Percentiles rank a stretch among this genome's conserved stretches.
Conservation (phyloP, 768 basidiomycete genomes). For the Suillus discolor region DNA sequence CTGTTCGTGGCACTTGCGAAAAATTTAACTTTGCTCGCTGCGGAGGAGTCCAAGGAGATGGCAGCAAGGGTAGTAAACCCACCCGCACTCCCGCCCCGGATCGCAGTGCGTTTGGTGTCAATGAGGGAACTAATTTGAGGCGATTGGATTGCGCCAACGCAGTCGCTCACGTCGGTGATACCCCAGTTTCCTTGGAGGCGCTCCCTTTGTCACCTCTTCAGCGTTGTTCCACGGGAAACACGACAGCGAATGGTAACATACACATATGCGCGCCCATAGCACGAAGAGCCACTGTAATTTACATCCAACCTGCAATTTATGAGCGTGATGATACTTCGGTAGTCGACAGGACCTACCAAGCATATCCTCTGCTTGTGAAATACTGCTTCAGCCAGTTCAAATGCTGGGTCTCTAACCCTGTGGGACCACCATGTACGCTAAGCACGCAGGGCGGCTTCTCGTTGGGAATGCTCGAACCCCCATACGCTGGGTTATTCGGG, state of each 20-base stretch:
- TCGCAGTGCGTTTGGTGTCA: constrained; percentile 63
- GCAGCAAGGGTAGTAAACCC: constrained; percentile 68
- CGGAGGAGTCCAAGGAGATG: constrained; percentile 43
- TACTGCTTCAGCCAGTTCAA: constrained; percentile 58
- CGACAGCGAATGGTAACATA: constrained; percentile 17
- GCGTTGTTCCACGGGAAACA: not conserved
- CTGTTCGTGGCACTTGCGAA: constrained; percentile 64
- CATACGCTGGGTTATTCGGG: constrained; percentile 62
- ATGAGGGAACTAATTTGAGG: constrained; percentile 46
- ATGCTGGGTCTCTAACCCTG: constrained; percentile 45
- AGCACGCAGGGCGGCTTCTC: constrained; percentile 71
- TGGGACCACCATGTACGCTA: constrained; percentile 73
- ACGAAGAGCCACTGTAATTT: constrained; percentile 74
- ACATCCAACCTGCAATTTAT: constrained; percentile 64
- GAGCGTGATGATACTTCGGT: not conserved
- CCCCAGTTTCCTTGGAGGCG: constrained; percentile 71
- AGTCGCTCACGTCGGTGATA: constrained; percentile 66
- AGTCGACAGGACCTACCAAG: constrained; percentile 46
- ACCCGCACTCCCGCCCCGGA: constrained; percentile 75
- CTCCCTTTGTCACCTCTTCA: constrained; percentile 31
- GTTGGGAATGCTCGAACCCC: constrained; percentile 40
- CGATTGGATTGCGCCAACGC: constrained; percentile 50
- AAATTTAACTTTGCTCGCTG: constrained; percentile 58
- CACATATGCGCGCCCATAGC: constrained; percentile 70
- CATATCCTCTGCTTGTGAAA: constrained; percentile 70